Conservation (phyloP, 2,329 filamentous ascomycete species). For the Gremmenia infestans region DNA sequence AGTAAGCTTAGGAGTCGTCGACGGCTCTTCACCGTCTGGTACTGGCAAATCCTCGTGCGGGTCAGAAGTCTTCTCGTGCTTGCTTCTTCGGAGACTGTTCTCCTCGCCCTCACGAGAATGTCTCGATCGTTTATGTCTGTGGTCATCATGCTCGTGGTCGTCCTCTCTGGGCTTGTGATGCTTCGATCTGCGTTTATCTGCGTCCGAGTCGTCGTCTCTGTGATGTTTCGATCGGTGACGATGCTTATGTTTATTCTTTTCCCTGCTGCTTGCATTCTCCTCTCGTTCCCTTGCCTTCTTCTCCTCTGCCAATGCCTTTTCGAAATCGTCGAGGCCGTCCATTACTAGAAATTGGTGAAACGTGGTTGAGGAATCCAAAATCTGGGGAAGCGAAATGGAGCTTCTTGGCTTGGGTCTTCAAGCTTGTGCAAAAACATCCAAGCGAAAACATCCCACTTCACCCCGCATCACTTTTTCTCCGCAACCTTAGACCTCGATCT, state of each 20-base stretch:
- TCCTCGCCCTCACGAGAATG: conserved; percentile 35
- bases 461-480: conserved; percentile 16
- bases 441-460: conserved; percentile 20
- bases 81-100: conserved; percentile 28
- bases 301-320: conserved; percentile 66
- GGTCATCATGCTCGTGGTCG: conserved; percentile 46
- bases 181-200: conserved; percentile 14
- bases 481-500: conserved; percentile 1
- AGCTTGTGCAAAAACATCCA: conserved; percentile 1
- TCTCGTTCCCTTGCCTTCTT: conserved; percentile 48
- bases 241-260: conserved; percentile 35
- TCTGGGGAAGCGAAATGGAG: conserved; percentile 3
- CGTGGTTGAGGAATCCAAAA: neutral
- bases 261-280: conserved; percentile 42
- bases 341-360: conserved; percentile 30
- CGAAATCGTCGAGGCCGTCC: conserved; percentile 66
- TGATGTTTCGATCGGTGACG: conserved; percentile 31
- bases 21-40: conserved; percentile 45
- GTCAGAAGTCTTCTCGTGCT: conserved; percentile 40
- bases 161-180: conserved; percentile 24
- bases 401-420: conserved; percentile 2
- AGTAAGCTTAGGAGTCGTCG: conserved; percentile 33
- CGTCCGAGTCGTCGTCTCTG: conserved; percentile 23
- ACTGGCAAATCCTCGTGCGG: conserved; percentile 47
- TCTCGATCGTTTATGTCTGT: conserved; percentile 58